phyloP scores from a whole-genome alignment of 2,329 filamentous ascomycete species.

The Phaeosphaeria sp. region DNA sequence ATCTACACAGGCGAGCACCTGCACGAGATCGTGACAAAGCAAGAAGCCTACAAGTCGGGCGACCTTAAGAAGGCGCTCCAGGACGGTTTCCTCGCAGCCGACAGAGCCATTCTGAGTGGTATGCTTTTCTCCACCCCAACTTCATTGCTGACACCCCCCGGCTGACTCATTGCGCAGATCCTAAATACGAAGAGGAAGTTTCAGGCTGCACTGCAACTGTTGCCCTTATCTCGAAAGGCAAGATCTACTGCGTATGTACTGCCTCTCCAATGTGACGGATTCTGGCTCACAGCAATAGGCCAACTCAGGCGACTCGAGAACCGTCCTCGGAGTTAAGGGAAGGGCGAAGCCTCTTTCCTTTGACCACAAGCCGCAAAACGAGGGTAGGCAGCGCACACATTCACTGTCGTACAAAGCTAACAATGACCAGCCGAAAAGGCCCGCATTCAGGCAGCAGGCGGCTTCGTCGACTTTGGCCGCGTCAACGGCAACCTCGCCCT shows the following conservation, averaged over 20 bases:
- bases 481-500: slow-evolving; percentile 98
- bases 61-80: slow-evolving; percentile 96
- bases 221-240: slow-evolving; percentile 84
- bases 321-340: slow-evolving; percentile 94
- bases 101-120: slow-evolving; percentile 96
- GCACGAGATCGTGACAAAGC: slow-evolving; percentile 92
- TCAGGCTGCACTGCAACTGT: slow-evolving; percentile 97
- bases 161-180: slow-evolving; percentile 67
- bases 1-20: slow-evolving; percentile 91
- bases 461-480: slow-evolving; percentile 97
- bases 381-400: slow-evolving; percentile 61
- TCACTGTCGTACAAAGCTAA: slow-evolving; percentile 18
- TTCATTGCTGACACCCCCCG: slow-evolving; percentile 1
- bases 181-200: slow-evolving; percentile 96
- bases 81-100: slow-evolving; percentile 95
- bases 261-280: neutral
- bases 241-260: slow-evolving; percentile 88
- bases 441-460: slow-evolving; percentile 91
- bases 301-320: slow-evolving; percentile 95
- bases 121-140: slow-evolving; percentile 40
- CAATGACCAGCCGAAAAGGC: slow-evolving; percentile 82
- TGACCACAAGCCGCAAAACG: slow-evolving; percentile 98
- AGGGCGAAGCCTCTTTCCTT: slow-evolving; percentile 98
- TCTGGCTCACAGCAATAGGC: slow-evolving; percentile 64
- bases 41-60: slow-evolving; percentile 89